Evolutionary conservation across 208 protist genomes (phyloP).

Genomic region (Trypanosomatidae sp.): DNA sequence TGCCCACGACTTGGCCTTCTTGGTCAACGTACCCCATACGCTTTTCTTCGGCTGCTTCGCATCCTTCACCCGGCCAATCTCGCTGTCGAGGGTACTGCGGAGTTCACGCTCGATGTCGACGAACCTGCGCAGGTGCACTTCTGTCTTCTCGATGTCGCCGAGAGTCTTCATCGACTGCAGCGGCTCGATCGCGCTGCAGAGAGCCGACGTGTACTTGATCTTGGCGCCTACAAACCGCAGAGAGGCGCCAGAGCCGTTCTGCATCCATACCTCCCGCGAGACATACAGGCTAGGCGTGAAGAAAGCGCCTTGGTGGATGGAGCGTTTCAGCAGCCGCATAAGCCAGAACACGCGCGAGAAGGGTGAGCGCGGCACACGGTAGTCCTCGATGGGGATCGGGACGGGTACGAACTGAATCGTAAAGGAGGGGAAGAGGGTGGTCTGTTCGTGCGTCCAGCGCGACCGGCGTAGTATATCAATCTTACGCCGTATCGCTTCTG

Average conservation of each 20-base stretch:
- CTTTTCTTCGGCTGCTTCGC: constrained; percentile 41
- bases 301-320: constrained; percentile 77
- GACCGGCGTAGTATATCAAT: constrained; percentile 57
- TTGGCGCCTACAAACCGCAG: constrained; percentile 58
- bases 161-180: constrained; percentile 57
- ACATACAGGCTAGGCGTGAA: constrained; percentile 81
- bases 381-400: constrained; percentile 67
- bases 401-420: constrained; percentile 54
- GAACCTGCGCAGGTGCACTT: constrained; percentile 49
- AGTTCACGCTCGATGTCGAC: constrained; percentile 40
- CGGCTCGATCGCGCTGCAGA: constrained; percentile 67
- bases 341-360: constrained; percentile 76
- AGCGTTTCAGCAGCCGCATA: constrained; percentile 67
- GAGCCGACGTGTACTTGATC: constrained; percentile 55
- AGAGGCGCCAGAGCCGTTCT: constrained; percentile 49
- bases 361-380: constrained; percentile 38
- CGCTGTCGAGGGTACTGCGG: constrained; percentile 44
- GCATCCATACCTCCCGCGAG: constrained; percentile 70
- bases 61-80: constrained; percentile 49
- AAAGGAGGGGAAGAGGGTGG: constrained; percentile 58
- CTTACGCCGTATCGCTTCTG: constrained; percentile 58
- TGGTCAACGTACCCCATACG: constrained; percentile 49
- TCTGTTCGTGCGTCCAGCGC: constrained; percentile 38
- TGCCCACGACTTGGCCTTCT: constrained; percentile 69
- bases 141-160: constrained; percentile 41